These are phyloP conservation scores for Kuraishia floccosa DNA, from an alignment of 805 yeast species.

Conservation along the genomic window DNA sequence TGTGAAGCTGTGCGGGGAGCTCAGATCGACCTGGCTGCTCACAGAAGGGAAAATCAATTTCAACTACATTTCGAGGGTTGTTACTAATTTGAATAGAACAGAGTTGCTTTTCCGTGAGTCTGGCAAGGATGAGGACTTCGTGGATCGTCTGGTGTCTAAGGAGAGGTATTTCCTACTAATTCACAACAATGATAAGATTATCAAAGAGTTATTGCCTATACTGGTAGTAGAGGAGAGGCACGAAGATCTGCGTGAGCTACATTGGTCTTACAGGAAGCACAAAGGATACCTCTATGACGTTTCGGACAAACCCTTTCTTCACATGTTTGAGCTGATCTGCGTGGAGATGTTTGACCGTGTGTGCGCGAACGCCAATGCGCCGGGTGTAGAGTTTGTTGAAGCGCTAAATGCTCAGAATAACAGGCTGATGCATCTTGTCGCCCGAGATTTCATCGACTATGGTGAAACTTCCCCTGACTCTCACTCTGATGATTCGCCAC, in stretches of 20 bases:
- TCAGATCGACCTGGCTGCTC: not conserved
- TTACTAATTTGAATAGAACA: not conserved
- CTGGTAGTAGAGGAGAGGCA: not conserved
- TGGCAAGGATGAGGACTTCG: not conserved
- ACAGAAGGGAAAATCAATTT: not conserved
- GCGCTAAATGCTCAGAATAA: not conserved
- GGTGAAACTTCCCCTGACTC: too few species aligned
- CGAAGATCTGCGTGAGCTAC: not conserved
- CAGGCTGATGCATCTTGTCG: too few species aligned
- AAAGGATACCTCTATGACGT: too few species aligned
- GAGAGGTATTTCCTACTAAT: not conserved
- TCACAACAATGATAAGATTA: not conserved
- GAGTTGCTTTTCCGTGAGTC: too few species aligned
- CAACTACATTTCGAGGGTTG: not conserved
- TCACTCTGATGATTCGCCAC: too few species aligned
- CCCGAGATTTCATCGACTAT: too few species aligned
- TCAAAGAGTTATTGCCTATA: not conserved
- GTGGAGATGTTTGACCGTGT: not conserved
- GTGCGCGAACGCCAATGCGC: not conserved
- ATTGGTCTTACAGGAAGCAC: not conserved
- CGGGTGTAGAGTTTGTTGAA: not conserved
- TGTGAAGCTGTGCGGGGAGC: conserved; percentile 1
- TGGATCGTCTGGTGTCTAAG: not conserved
- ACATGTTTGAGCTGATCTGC: too few species aligned
- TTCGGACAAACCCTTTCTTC: too few species aligned